Conservation (phyloP, 1,139 yeast species). For the Candida neerlandica region DNA sequence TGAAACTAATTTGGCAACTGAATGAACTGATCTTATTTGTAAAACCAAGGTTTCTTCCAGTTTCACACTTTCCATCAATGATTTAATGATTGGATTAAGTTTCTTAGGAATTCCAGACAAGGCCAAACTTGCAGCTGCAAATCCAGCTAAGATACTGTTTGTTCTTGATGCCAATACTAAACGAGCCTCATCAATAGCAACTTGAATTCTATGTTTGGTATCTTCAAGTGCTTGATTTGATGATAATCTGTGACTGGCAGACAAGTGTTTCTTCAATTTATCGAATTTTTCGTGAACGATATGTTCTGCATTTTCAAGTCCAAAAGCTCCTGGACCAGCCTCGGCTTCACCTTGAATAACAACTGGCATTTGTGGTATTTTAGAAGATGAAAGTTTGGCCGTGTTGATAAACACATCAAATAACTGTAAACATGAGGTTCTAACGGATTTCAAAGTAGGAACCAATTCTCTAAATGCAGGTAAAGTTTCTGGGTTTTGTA, state of each 20-base stretch:
- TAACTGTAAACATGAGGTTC: conserved; percentile 86
- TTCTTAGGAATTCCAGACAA: conserved; percentile 75
- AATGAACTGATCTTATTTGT: conserved; percentile 70
- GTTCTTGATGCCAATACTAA: conserved; percentile 56
- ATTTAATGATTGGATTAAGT: conserved; percentile 83
- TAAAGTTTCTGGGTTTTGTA: conserved; percentile 47
- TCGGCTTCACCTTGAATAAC: conserved; percentile 93
- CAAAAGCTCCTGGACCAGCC: conserved; percentile 94
- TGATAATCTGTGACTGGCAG: conserved; percentile 73
- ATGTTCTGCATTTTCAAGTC: conserved; percentile 74
- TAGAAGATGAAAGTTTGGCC: conserved; percentile 74
- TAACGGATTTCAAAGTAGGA: conserved; percentile 79
- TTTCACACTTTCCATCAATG: conserved; percentile 92
- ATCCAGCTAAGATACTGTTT: conserved; percentile 68
- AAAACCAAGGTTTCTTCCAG: conserved; percentile 66
- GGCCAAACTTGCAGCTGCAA: conserved; percentile 73
- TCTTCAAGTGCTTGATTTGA: conserved; percentile 79
- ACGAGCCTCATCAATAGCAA: conserved; percentile 73
- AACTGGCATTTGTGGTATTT: conserved; percentile 81
- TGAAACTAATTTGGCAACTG: conserved; percentile 65
- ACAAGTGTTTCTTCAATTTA: conserved; percentile 62
- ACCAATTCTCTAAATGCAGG: conserved; percentile 81
- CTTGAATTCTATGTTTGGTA: conserved; percentile 66
- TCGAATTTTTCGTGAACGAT: conserved; percentile 67
- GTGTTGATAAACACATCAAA: conserved; percentile 74